Base-by-base conservation (phyloP, 2,329 filamentous ascomycete species). In the Ilyonectria destructans region DNA sequence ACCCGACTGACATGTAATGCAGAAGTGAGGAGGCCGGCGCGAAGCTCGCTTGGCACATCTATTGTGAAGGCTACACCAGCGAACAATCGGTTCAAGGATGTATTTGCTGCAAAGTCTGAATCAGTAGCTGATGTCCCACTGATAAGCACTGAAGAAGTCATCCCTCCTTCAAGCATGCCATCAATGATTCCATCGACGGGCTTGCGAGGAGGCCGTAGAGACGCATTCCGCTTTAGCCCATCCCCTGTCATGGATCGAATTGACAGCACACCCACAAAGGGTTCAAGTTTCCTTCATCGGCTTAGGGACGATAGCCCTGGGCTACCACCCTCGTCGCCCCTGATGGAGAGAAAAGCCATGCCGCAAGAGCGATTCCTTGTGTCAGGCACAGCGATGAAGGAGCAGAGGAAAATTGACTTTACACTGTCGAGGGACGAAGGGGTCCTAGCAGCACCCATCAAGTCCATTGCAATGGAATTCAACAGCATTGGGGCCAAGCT, bases 1-100 rank as follows among this genome's bases (percentile, higher is more conserved):
- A 26, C 33, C n/a, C 33, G 54, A 26, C 80, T 86, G 75, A 84
- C 71, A 48, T 63, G 31, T 48, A 51, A 48, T 59, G 6, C 62
- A 88, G 88, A 89, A 81, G 80, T 83, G 3, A 88, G 85, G 75
- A 91, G 87, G 72, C 85, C 85, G 7, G 79, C 75, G 13, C 83
- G 84, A 57, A 77, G 79, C 63, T 76, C 78, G 15, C 74, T 77
- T 6, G 78, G 79, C 31, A 79, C 83, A 9, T 78, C 80, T 15
- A 77, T 89, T 23, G 84, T 90, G 59, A 89, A 90, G 76, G 88
- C 88, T 5, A 90, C 88, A 0, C 88, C 88, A 1, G 83, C 84
- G 33, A 88, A 85, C 69, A 84, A 83, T 55, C 85, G 88, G 8
- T 89, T 88, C 80, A 86, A 80, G 63, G 85, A 90, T 70, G 84